Base-by-base conservation (phyloP, 139 green algal species). In the Chlorella sp. region DNA sequence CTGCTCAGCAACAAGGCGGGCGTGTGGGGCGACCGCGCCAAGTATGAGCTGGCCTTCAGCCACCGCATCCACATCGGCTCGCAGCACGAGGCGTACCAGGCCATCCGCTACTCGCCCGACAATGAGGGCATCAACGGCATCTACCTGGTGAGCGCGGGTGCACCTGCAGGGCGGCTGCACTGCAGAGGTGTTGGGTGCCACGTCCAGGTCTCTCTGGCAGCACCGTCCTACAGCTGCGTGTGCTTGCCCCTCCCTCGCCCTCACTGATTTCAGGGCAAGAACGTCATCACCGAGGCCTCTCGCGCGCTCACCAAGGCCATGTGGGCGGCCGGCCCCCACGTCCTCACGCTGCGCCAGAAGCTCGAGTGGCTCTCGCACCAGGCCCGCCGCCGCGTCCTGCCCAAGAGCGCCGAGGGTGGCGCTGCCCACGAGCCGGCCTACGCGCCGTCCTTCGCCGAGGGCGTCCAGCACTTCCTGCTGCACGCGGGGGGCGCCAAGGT, bases 401-500 rank as follows among this genome's bases (percentile, higher is more conserved):
- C n/a, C n/a, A n/a, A n/a, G n/a, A n/a, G n/a, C 2, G 2, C 10
- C 27, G 29, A 60, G 78, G 74, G 35, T 84, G 17, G 79, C 50
- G 0, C 74, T 34, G 31, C 62, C 27, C 27, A 61, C 80, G 1
- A n/a, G n/a, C n/a, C n/a, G n/a, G n/a, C 50, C 79, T 33, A 80
- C 68, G 31, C 62, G 60, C 83, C 83, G 1, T 51, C 22, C 32
- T 88, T 88, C 66, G 34, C 63, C 0, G 66, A 77, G 14, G 74
- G 70, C 51, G 59, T 85, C 29, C 35, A 80, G 29, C 80, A 88
- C 78, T 86, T 88, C 71, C 75, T 86, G 22, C 82, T 88, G 23
- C 83, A 88, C 42, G 51, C 77, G 84, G 85, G 85, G 35, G 85
- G 85, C 0, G 80, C 85, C 69, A 87, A 89, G 71, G 85, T 90